Evolutionary conservation across 345 rosid species (phyloP), one percentile per base, ranked within the genome.

Genomic region (Gossypium rotundifolium): DNA sequence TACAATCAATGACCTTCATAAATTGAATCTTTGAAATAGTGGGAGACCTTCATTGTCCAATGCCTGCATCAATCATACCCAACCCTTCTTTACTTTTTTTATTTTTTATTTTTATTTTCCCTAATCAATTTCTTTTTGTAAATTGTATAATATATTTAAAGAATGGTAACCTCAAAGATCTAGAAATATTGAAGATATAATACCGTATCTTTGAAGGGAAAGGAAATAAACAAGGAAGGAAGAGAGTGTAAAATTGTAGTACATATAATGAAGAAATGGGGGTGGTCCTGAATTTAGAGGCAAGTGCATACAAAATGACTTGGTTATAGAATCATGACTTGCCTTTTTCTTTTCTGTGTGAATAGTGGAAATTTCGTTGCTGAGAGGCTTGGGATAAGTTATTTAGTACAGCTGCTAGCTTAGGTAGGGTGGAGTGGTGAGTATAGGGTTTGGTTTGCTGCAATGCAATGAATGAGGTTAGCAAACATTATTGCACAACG

Each of bases 21-120:
- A 23, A 25, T 46, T 46, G 23, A 23, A 22, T 46, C 55, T 46
- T 13, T 46, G 18, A 68, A 9, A 25, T 6, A 8, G 58, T 33
- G 45, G 33, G 40, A 64, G 3, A 17, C 23, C 23, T 1, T 8
- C 48, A 38, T 16, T 14, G 22, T 67, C 20, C 55, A 67, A 25
- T 48, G 71, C 38, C 51, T 13, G 22, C 72, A 49, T 68, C 44
- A 68, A 25, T 25, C 22, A 68, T 68, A 68, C 18, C 72, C 13
- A 68, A 48, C 11, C 42, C 70, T 4, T 62, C 1, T 49, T 55
- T 7, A 23, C 6, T 60, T 13, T 51, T 27, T 27, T 27, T 17
- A 14, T 2, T 51, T 22, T 22, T 22, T 22, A 22, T 11, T 13
- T 51, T 13, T 51, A 5, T 33, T 33, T 33, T 5, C 40, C 40